These are phyloP conservation scores for Calendula officinalis DNA, from an alignment of 129 eudicot species.

Conservation along the genomic window DNA sequence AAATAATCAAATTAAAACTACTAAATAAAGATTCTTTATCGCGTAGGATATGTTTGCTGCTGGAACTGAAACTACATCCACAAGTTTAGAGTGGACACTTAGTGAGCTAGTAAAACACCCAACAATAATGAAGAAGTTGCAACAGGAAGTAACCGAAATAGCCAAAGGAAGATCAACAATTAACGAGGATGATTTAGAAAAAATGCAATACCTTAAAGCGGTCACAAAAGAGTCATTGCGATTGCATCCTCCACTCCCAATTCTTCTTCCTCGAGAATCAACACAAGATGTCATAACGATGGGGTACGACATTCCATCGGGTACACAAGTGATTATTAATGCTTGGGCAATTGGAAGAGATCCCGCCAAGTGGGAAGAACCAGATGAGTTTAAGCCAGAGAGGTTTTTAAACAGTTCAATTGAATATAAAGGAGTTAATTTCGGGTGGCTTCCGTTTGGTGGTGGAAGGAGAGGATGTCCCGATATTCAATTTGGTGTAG, in stretches of 20 bases:
- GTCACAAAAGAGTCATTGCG: slow-evolving; percentile 48
- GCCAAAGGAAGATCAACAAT: slow-evolving; percentile 16
- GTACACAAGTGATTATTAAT: slow-evolving; percentile 39
- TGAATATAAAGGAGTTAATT: slow-evolving; percentile 40
- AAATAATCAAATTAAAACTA: no score
- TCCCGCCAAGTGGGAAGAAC: slow-evolving; percentile 40
- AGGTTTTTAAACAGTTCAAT: slow-evolving; percentile 6
- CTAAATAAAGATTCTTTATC: no score
- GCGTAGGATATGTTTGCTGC: slow-evolving; percentile 1
- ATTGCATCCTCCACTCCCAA: slow-evolving; percentile 37
- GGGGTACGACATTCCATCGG: slow-evolving; percentile 42
- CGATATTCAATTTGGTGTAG: slow-evolving; percentile 35
- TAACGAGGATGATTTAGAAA: slow-evolving; percentile 35
- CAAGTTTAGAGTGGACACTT: slow-evolving; percentile 44
- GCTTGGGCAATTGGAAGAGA: slow-evolving; percentile 45
- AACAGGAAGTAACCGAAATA: slow-evolving; percentile 31
- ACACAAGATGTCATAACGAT: slow-evolving; percentile 33
- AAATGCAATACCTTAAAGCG: slow-evolving; percentile 42
- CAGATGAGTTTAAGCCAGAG: slow-evolving; percentile 44
- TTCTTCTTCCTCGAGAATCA: slow-evolving; percentile 38
- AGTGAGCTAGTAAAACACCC: slow-evolving; percentile 45
- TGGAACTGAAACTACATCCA: slow-evolving; percentile 36
- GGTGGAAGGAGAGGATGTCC: slow-evolving; percentile 59
- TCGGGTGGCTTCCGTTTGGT: slow-evolving; percentile 49
- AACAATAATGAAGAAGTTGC: slow-evolving; percentile 30